Percentiles rank a stretch among this genome's conserved stretches.
Conservation (phyloP, 208 protist species). For the Naegleria fowleri region DNA sequence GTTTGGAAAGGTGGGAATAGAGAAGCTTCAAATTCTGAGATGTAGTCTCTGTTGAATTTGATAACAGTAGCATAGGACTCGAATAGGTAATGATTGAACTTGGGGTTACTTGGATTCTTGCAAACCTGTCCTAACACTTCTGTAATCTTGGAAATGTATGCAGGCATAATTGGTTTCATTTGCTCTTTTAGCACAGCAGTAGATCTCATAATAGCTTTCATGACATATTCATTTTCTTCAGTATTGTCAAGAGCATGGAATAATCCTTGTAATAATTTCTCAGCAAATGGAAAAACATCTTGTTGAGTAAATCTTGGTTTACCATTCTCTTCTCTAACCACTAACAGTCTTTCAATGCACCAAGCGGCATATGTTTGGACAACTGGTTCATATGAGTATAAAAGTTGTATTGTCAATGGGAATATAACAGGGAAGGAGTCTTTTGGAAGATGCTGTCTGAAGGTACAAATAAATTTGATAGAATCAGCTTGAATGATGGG, state of each 20-base stretch:
- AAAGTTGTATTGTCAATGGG: conserved; percentile 56
- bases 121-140: conserved; percentile 49
- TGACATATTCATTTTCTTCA: conserved; percentile 74
- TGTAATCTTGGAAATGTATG: conserved; percentile 41
- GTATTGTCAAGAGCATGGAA: conserved; percentile 60
- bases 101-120: conserved; percentile 82
- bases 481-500: conserved; percentile 86
- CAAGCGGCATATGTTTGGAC: conserved; percentile 85
- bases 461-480: conserved; percentile 85
- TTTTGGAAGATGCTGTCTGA: conserved; percentile 73
- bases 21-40: conserved; percentile 29
- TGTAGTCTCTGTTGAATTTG: conserved; percentile 50
- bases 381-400: conserved; percentile 63
- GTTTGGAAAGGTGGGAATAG: conserved; percentile 72
- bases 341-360: conserved; percentile 59
- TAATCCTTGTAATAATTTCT: conserved; percentile 65
- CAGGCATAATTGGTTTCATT: background rate
- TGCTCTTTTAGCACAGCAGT: conserved; percentile 50
- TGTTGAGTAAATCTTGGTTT: background rate
- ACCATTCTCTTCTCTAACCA: background rate
- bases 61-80: conserved; percentile 84
- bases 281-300: conserved; percentile 50
- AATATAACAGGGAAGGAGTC: conserved; percentile 53
- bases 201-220: conserved; percentile 79
- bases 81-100: conserved; percentile 93